phyloP scores from a whole-genome alignment of 306 rosid genomes.

The Medicago arabica region DNA sequence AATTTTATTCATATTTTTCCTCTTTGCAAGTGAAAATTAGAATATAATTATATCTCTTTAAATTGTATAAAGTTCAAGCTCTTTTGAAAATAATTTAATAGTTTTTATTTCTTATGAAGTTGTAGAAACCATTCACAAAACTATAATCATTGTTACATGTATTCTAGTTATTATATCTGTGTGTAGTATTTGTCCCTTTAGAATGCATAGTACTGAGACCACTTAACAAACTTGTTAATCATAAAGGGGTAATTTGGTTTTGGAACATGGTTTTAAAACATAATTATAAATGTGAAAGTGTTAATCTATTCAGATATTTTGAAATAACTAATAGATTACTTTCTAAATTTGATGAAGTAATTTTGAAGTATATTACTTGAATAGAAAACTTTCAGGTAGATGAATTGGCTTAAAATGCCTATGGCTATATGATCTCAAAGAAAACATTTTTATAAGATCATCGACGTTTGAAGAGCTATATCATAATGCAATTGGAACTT shows the following conservation, averaged over 20 bases:
- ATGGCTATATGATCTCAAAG: too few relatives aligned
- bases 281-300: too few relatives aligned
- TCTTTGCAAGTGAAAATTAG: neutral
- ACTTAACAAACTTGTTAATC: neutral
- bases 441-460: too few relatives aligned
- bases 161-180: neutral
- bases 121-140: neutral
- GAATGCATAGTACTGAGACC: neutral
- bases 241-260: neutral
- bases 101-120: neutral
- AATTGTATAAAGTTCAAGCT: neutral
- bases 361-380: too few relatives aligned
- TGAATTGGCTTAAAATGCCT: too few relatives aligned
- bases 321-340: too few relatives aligned
- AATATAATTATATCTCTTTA: neutral
- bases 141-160: neutral
- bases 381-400: too few relatives aligned
- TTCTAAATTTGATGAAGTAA: too few relatives aligned
- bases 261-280: neutral
- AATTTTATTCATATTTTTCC: neutral
- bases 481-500: too few relatives aligned
- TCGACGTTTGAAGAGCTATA: too few relatives aligned
- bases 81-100: too few relatives aligned
- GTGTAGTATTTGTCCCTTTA: neutral
- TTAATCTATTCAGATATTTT: too few relatives aligned